Evolutionary conservation across 441 rosid genomes (phyloP).

Genomic region (Adansonia madagascariensis): DNA sequence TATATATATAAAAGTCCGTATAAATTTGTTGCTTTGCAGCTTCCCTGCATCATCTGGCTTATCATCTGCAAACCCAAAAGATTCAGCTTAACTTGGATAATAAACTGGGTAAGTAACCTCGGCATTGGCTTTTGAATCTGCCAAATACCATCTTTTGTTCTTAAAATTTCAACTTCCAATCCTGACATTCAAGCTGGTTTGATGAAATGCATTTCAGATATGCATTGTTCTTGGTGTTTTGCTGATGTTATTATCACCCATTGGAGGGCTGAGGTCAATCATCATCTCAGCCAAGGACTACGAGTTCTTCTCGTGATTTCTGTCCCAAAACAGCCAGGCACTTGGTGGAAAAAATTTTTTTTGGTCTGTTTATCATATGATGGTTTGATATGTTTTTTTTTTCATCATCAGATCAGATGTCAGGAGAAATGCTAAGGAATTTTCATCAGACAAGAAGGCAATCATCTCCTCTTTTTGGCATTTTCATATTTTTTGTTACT

Average conservation of each 20-base stretch:
- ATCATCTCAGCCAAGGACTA: conserved; percentile 58
- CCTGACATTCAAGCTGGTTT: background rate
- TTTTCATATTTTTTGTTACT: no score
- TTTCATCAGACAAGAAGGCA: no score
- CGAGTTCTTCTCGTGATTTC: conserved; percentile 61
- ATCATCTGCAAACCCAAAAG: conserved; percentile 61
- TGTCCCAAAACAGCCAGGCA: background rate
- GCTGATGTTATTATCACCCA: conserved; percentile 66
- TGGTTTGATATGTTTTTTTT: no score
- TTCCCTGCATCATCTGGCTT: conserved; percentile 85
- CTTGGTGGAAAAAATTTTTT: no score
- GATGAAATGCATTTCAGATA: conserved; percentile 39
- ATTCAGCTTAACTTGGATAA: conserved; percentile 63
- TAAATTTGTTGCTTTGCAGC: conserved; percentile 39
- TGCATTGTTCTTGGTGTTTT: conserved; percentile 68
- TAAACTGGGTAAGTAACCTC: conserved; percentile 60
- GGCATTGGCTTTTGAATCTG: background rate
- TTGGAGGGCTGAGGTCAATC: conserved; percentile 72
- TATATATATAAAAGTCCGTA: no score
- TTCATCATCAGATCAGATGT: no score
- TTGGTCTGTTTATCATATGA: no score
- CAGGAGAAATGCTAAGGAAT: no score
- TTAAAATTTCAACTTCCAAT: background rate
- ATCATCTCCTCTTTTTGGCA: no score
- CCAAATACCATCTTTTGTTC: background rate